Evolutionary conservation across 257 asterid species (phyloP).

Genomic region (Rauvolfia tetraphylla): DNA sequence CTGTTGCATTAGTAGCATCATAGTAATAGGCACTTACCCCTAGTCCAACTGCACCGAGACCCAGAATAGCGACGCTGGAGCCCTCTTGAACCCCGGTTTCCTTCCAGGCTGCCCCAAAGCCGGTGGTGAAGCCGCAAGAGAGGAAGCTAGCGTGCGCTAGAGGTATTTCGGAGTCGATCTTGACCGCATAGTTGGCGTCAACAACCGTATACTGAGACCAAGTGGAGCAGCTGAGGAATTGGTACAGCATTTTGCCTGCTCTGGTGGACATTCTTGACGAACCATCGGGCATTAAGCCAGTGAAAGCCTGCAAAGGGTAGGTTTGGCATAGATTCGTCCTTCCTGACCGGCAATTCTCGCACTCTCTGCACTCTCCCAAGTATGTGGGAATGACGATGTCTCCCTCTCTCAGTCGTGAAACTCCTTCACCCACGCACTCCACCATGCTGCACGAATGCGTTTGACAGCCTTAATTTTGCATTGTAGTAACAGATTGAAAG

Average conservation of each 20-base stretch:
- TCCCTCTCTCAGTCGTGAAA: slow-evolving; percentile 41
- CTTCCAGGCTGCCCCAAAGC: slow-evolving; percentile 51
- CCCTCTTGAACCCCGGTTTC: slow-evolving; percentile 43
- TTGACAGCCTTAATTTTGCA: no score
- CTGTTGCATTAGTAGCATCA: not conserved
- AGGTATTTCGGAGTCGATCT: slow-evolving; percentile 48
- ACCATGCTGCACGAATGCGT: slow-evolving; percentile 47
- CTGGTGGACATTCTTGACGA: slow-evolving; percentile 57
- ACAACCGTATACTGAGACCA: slow-evolving; percentile 64
- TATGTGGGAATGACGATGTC: slow-evolving; percentile 60
- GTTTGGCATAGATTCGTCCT: slow-evolving; percentile 36
- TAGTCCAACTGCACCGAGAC: slow-evolving; percentile 82
- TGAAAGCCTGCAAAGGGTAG: slow-evolving; percentile 36
- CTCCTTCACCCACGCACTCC: slow-evolving; percentile 58
- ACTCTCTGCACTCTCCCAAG: slow-evolving; percentile 61
- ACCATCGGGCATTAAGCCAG: slow-evolving; percentile 56
- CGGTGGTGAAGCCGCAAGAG: slow-evolving; percentile 66
- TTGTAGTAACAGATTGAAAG: not conserved
- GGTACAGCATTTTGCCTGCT: slow-evolving; percentile 41
- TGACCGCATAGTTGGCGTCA: slow-evolving; percentile 45
- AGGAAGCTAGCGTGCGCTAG: slow-evolving; percentile 55
- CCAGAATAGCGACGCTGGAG: slow-evolving; percentile 57
- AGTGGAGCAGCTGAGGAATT: slow-evolving; percentile 59
- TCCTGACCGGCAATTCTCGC: slow-evolving; percentile 51
- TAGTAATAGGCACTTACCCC: slow-evolving; percentile 39